Conservation (phyloP, 78 protist species). For the Emiliania huxleyi region DNA sequence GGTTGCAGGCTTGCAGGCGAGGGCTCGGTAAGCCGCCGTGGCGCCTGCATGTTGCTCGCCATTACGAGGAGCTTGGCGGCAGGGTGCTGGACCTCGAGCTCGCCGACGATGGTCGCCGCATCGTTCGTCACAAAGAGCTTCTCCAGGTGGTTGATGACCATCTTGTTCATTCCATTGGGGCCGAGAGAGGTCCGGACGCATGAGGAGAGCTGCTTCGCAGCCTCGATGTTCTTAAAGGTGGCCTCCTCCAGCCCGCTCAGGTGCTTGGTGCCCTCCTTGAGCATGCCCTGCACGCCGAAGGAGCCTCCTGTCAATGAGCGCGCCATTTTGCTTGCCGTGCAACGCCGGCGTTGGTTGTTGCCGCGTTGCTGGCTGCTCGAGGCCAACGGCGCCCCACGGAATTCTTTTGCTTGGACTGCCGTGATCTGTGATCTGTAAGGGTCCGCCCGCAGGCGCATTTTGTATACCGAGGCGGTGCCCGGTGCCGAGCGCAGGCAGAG, state of each 20-base stretch:
- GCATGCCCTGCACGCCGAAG: constrained; percentile 38
- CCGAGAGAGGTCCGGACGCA: constrained; percentile 94
- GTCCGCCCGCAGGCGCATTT: no score
- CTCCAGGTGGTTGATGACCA: constrained; percentile 95
- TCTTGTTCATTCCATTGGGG: constrained; percentile 98
- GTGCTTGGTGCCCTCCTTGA: constrained; percentile 67
- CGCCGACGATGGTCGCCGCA: constrained; percentile 96
- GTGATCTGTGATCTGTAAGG: no score
- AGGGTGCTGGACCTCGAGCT: constrained; percentile 88
- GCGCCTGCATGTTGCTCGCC: constrained; percentile 94
- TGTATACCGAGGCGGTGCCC: no score
- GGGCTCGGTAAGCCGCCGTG: no score
- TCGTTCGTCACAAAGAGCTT: constrained; percentile 98
- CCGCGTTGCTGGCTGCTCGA: no score
- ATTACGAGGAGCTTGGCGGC: constrained; percentile 97
- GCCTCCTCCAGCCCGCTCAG: constrained; percentile 89
- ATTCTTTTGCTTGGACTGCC: no score
- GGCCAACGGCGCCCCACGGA: no score
- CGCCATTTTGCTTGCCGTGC: no score
- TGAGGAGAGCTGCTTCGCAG: constrained; percentile 87
- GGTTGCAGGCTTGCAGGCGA: no score
- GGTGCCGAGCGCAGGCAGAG: no score
- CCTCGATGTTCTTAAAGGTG: constrained; percentile 88
- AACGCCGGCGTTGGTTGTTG: no score
- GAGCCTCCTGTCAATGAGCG: no score